Evolutionary conservation across 2,329 filamentous ascomycete species (phyloP), one percentile per base, ranked within the genome.

Genomic region (Dactylonectria estremocensis): DNA sequence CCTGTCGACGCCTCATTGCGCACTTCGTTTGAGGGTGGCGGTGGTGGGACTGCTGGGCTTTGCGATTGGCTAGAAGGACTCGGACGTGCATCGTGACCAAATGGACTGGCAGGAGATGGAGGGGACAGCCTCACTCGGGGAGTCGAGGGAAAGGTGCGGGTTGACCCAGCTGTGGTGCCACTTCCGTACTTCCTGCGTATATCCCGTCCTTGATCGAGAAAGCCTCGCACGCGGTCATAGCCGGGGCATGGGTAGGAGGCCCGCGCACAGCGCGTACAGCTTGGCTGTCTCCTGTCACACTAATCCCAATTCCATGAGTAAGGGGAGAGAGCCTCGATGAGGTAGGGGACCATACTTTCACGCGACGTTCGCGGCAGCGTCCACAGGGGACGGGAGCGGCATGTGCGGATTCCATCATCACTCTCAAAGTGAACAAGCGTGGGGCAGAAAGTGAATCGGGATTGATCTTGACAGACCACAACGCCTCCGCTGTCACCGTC

Each of bases 211-310:
- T 60, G 45, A 22, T 60, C 57, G 2, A 49, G 57, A 18, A 60
- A 60, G 11, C 31, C 31, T 11, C 57, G 57, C 5, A 50, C 31
- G 3, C 57, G 18, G 20, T 60, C 45, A n/a, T 60, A 60, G 20
- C 57, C 57, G 16, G 57, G 57, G 28, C 57, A 60, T 22, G 57
- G 57, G 18, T 60, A 46, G 4, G 45, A 40, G 5, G 33, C 20
- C n/a, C 31, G 31, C 20, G 49, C 57, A 22, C 57, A 60, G 20
- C 57, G 46, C 22, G 16, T 10, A 22, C 57, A 60, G 18, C 57
- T 46, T 18, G 46, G 57, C 45, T 50, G 35, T 18, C 57, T 45
- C 57, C 31, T 60, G 40, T 60, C 57, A 20, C 57, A 60, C 57
- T 60, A 28, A 28, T 28, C 24, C 24, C 24, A 28, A 28, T 28